Evolutionary conservation across 2,329 filamentous ascomycete genomes (phyloP).

Genomic region (Metarhizium rileyi): DNA sequence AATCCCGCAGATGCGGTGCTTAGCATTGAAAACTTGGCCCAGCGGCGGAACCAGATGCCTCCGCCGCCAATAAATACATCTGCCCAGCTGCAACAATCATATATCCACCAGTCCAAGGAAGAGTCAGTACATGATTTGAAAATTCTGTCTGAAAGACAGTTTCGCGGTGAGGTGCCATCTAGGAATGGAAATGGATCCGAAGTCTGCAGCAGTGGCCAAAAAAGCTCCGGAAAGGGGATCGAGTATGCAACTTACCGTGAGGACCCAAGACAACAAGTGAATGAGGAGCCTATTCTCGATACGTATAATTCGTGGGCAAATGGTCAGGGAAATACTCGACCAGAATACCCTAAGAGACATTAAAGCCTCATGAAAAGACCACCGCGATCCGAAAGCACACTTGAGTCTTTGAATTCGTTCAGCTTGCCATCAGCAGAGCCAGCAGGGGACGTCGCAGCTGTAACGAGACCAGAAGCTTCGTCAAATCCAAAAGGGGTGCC

Average conservation of each 20-base stretch:
- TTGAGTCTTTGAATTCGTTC: slow-evolving; percentile 10
- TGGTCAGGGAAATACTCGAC: slow-evolving; percentile 10
- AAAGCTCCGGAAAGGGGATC: neutral
- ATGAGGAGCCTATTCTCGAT: slow-evolving; percentile 12
- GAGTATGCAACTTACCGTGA: neutral
- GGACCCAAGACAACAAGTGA: neutral
- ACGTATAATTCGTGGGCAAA: slow-evolving; percentile 14
- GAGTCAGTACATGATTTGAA: neutral
- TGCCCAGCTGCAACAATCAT: slow-evolving; percentile 5
- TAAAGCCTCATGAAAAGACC: slow-evolving; percentile 13
- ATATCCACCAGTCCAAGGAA: slow-evolving; percentile 2
- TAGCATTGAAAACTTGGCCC: neutral
- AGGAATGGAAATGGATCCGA: neutral
- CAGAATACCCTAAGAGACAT: slow-evolving; percentile 10
- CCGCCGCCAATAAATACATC: slow-evolving; percentile 3
- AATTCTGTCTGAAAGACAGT: neutral
- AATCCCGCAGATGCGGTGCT: neutral
- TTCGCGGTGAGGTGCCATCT: neutral
- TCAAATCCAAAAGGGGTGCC: neutral
- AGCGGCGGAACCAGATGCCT: slow-evolving; percentile 1
- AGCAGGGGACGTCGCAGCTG: neutral
- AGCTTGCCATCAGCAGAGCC: neutral
- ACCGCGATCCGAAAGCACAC: slow-evolving; percentile 20
- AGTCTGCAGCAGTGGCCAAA: neutral
- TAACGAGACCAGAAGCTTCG: neutral